Percentiles rank a stretch among this genome's conserved stretches.
Evolutionary conservation across 2,329 filamentous ascomycete genomes (phyloP).

Genomic region (Shiraia sp.): DNA sequence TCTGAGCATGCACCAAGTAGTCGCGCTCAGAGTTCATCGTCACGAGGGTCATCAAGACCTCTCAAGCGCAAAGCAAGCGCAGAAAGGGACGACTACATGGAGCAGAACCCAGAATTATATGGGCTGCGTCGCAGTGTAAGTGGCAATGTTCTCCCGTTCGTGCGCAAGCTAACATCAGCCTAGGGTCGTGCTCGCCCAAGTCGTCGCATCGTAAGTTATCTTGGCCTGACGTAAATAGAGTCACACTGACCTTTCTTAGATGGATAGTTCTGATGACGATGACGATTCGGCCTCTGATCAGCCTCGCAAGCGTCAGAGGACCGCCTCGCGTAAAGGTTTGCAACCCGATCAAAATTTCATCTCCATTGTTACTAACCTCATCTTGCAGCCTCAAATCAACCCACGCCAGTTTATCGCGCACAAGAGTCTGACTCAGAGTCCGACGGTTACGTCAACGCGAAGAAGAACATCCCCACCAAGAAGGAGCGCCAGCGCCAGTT

Average conservation of each 20-base stretch:
- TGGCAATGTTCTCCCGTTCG: constrained; percentile 18
- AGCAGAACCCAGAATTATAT: constrained; percentile 92
- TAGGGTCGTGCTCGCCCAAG: constrained; percentile 64
- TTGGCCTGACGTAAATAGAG: constrained; percentile 9
- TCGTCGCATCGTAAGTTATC: constrained; percentile 61
- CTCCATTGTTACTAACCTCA: constrained; percentile 48
- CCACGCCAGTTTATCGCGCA: constrained; percentile 53
- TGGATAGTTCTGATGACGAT: constrained; percentile 67
- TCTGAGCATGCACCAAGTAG: constrained; percentile 49
- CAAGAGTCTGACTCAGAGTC: constrained; percentile 66
- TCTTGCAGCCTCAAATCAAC: constrained; percentile 58
- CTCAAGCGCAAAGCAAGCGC: constrained; percentile 68
- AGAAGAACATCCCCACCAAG: constrained; percentile 68
- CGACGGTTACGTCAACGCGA: constrained; percentile 77
- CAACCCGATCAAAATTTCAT: constrained; percentile 18
- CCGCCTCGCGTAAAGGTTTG: constrained; percentile 67
- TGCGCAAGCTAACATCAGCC: constrained; percentile 36
- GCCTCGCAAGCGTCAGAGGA: constrained; percentile 67
- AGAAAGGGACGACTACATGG: constrained; percentile 82
- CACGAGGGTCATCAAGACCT: constrained; percentile 68
- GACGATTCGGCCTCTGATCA: constrained; percentile 70
- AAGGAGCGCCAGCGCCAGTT: constrained; percentile 75
- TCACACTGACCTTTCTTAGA: constrained; percentile 43
- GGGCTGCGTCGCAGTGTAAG: constrained; percentile 89
- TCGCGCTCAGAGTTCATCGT: constrained; percentile 67